phyloP scores from a whole-genome alignment of 2,329 filamentous ascomycete species.

The Metarhizium anisopliae region DNA sequence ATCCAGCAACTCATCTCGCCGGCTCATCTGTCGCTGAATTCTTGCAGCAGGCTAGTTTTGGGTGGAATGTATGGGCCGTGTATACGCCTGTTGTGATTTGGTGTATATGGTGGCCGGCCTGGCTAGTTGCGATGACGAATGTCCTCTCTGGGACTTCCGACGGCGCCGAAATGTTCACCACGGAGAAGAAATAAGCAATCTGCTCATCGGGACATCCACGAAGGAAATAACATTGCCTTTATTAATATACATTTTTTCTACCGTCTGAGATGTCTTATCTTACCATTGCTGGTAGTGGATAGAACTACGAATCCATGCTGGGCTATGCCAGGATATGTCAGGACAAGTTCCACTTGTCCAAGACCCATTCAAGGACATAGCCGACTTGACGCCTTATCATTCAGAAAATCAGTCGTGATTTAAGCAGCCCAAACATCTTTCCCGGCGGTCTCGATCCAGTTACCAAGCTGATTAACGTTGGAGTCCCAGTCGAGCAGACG shows the following conservation, averaged over 20 bases:
- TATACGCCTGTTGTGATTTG: slow-evolving; percentile 87
- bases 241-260: not conserved
- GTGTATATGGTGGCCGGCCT: slow-evolving; percentile 93
- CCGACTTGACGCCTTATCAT: not conserved
- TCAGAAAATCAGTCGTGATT: slow-evolving; percentile 9
- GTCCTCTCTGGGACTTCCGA: slow-evolving; percentile 33
- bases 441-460: slow-evolving; percentile 91
- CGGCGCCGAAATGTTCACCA: not conserved
- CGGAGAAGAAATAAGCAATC: not conserved
- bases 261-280: no score
- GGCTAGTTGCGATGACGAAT: slow-evolving; percentile 57
- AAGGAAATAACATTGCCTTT: not conserved
- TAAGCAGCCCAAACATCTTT: slow-evolving; percentile 93
- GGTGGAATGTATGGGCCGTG: slow-evolving; percentile 83
- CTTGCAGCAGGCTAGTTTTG: slow-evolving; percentile 67
- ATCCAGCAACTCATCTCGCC: slow-evolving; percentile 33
- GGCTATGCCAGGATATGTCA: not conserved
- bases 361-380: not conserved
- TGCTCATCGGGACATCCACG: not conserved
- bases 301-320: not conserved
- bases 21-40: slow-evolving; percentile 43
- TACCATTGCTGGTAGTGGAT: no score
- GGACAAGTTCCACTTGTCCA: not conserved
- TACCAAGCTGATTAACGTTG: slow-evolving; percentile 89
- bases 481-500: slow-evolving; percentile 90